phyloP scores from a whole-genome alignment of 2,329 filamentous ascomycete species.

The Colletotrichum viniferum region DNA sequence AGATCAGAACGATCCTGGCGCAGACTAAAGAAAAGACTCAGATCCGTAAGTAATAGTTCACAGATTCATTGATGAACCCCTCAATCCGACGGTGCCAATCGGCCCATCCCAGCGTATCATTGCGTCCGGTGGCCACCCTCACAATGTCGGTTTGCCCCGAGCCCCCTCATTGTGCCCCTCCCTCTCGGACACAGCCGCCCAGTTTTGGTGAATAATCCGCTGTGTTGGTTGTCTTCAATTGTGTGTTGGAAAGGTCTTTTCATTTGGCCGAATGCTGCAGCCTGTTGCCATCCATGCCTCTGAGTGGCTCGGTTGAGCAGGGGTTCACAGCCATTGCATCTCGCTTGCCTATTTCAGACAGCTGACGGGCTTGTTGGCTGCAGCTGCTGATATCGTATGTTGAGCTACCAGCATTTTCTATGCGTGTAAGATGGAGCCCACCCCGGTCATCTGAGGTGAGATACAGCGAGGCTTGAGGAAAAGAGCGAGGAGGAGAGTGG shows the following conservation, averaged over 20 bases:
- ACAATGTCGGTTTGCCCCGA: not conserved
- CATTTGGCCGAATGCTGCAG: not conserved
- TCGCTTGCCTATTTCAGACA: not conserved
- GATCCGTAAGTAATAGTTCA: not conserved
- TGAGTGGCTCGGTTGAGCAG: not conserved
- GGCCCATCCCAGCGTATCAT: not conserved
- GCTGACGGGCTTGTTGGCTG: not conserved
- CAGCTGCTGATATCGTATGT: not conserved
- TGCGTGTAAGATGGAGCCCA: conserved; percentile 6
- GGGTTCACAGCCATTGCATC: not conserved
- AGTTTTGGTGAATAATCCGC: not conserved
- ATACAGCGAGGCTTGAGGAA: not conserved
- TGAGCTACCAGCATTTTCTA: not conserved
- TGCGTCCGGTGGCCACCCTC: not conserved
- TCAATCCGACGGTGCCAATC: not conserved
- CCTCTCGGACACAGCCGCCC: not conserved
- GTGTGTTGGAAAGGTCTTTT: not conserved
- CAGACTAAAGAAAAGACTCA: not conserved
- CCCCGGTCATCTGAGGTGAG: not conserved
- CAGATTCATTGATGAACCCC: not conserved
- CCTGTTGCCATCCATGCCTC: not conserved
- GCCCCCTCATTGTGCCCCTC: not conserved
- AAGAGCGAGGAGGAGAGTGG: not conserved
- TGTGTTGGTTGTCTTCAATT: not conserved
- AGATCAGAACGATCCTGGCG: not conserved